These are phyloP conservation scores for Mrakia gelida DNA, from an alignment of 768 basidiomycete species.

Conservation along the genomic window DNA sequence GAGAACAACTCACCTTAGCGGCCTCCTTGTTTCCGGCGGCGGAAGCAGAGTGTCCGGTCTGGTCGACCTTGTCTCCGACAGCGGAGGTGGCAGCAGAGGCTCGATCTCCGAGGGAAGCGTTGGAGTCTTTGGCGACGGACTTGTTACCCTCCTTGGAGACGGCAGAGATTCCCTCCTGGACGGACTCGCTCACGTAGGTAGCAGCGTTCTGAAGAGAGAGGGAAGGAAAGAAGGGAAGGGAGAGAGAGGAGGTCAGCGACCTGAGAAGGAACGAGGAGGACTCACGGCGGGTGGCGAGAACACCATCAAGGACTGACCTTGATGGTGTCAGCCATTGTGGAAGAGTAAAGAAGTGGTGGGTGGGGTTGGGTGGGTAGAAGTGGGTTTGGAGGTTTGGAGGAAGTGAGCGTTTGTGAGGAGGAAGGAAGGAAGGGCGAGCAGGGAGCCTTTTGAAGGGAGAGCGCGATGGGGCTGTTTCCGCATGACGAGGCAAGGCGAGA, in stretches of 20 bases:
- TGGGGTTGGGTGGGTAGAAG: not conserved
- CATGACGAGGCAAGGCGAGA: too few relatives aligned
- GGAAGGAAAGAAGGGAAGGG: not conserved
- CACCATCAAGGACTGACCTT: not conserved
- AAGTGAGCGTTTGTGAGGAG: not conserved
- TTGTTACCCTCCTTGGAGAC: slow-evolving; percentile 15
- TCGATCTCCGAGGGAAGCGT: slow-evolving; percentile 1
- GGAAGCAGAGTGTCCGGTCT: not conserved
- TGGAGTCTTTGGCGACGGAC: slow-evolving; percentile 10
- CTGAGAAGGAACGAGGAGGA: not conserved
- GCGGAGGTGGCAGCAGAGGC: slow-evolving; percentile 4
- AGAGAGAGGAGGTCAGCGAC: not conserved
- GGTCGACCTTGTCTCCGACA: not conserved
- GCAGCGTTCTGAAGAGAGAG: not conserved
- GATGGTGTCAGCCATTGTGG: not conserved
- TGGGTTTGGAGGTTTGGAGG: not conserved
- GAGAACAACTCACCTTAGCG: not conserved
- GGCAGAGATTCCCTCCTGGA: not conserved
- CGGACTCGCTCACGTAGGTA: slow-evolving; percentile 15
- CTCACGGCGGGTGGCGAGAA: too few relatives aligned
- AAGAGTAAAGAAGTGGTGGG: not conserved
- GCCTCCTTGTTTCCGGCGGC: not conserved
- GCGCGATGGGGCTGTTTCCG: too few relatives aligned
- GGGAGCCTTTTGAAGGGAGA: too few relatives aligned
- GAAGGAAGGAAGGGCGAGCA: not conserved